Evolutionary conservation across 192 early-diverging fungal species (phyloP), one percentile per base, ranked within the genome.

Genomic region (Backusella westeae): DNA sequence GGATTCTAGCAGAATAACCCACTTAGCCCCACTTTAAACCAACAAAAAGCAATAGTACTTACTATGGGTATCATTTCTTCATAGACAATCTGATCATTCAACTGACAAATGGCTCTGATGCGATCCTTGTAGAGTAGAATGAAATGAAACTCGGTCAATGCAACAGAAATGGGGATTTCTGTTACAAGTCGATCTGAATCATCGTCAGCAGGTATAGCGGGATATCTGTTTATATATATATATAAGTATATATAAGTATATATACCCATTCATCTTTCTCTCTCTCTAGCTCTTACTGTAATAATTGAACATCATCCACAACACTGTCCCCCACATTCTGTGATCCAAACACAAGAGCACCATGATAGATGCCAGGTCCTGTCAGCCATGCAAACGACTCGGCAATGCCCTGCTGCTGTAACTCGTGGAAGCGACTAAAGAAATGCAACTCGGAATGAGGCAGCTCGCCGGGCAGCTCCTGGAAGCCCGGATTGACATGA

Each of bases 371-470:
- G 67, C 97, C 97, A 53, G 95, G 90, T 1, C 86, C 90, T 4
- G 96, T 97, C 73, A 96, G 75, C 97, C 97, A 99, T 3, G 93
- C 93, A 89, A 97, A 97, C 35, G 89, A 90, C 70, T 94, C 90
- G 1, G 93, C 91, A 17, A 87, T 77, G 21, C 89, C 89, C 67
- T 88, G 90, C 35, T 86, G 83, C n/a, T 90, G 90, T 26, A 88
- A 79, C 69, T 92, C 91, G 71, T 94, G 84, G 76, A 84, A 93
- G 12, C 81, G 87, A 68, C 89, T 90, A 80, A 89, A 94, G 68
- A 95, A 91, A 26, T 92, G 89, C 9, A 94, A 75, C 32, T 90
- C 87, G 23, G 87, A 89, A 38, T 84, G 84, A 74, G 78, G 82
- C 49, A 88, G 74, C 49, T 86, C 86, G 0, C 89, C 89, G 7